Evolutionary conservation across 225 moss, liverwort and hornwort species (phyloP).

Genomic region (Sphagnum contortum): DNA sequence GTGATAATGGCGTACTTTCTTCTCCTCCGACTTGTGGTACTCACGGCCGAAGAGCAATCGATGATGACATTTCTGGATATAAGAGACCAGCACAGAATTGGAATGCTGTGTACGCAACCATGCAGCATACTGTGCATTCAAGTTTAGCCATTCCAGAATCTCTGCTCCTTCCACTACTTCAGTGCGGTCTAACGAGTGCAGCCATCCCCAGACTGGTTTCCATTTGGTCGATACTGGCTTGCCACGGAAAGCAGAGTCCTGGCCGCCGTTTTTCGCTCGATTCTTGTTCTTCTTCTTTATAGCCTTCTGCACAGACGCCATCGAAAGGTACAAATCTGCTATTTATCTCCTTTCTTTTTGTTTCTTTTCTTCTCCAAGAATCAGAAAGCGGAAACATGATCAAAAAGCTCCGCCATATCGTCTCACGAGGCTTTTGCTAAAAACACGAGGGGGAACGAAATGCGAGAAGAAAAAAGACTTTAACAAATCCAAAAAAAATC

Average conservation of each 20-base stretch:
- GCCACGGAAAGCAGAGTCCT: constrained; percentile 33
- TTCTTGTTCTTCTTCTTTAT: constrained; percentile 37
- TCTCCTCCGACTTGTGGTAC: background rate
- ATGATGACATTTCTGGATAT: constrained; percentile 89
- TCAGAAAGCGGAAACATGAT: too few relatives aligned
- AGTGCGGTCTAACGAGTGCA: constrained; percentile 59
- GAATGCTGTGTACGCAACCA: constrained; percentile 58
- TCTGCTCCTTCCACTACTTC: constrained; percentile 67
- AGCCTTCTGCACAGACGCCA: too few relatives aligned
- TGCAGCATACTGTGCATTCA: constrained; percentile 51
- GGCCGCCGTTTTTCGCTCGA: constrained; percentile 24
- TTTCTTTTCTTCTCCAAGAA: too few relatives aligned
- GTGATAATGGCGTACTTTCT: background rate
- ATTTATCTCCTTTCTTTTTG: too few relatives aligned
- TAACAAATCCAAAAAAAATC: too few relatives aligned
- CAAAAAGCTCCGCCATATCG: too few relatives aligned
- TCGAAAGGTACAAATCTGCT: too few relatives aligned
- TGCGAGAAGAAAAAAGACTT: too few relatives aligned
- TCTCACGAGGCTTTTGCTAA: too few relatives aligned
- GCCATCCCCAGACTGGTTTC: constrained; percentile 87
- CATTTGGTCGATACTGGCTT: constrained; percentile 91
- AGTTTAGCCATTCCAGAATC: constrained; percentile 68
- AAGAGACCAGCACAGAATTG: constrained; percentile 68
- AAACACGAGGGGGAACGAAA: too few relatives aligned
- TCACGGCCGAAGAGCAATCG: constrained; percentile 40